Conservation (phyloP, 2,329 filamentous ascomycete species). For the Claviceps cyperi region DNA sequence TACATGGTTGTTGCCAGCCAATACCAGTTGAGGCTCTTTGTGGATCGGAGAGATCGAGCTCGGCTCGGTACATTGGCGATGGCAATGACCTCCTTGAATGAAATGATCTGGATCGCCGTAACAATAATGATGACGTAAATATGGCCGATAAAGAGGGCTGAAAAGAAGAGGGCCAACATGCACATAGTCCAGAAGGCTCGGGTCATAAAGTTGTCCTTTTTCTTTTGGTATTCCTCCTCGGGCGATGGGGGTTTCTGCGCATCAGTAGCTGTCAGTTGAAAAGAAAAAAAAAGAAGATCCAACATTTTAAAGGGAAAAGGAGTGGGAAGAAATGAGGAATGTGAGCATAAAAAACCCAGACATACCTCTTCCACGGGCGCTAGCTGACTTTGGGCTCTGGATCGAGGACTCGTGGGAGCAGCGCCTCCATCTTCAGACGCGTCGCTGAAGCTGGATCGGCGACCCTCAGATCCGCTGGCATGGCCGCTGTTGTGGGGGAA, state of each 20-base stretch:
- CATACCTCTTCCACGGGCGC: slow-evolving; percentile 23
- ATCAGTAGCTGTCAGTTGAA: not conserved
- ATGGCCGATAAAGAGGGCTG: slow-evolving; percentile 84
- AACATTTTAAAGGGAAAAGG: not conserved
- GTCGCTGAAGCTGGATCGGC: slow-evolving; percentile 59
- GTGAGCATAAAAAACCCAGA: not conserved
- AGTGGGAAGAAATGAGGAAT: not conserved
- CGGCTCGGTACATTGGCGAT: slow-evolving; percentile 90
- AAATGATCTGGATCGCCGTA: slow-evolving; percentile 87
- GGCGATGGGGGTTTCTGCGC: slow-evolving; percentile 27
- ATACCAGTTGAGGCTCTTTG: slow-evolving; percentile 97
- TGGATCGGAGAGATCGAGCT: slow-evolving; percentile 80
- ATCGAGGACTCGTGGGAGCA: slow-evolving; percentile 18
- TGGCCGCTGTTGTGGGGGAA: slow-evolving; percentile 37
- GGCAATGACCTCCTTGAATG: slow-evolving; percentile 97
- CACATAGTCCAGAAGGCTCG: slow-evolving; percentile 95
- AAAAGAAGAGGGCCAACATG: slow-evolving; percentile 92
- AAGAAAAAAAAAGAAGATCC: not conserved
- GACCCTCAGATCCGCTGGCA: slow-evolving; percentile 30
- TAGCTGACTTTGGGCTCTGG: slow-evolving; percentile 16
- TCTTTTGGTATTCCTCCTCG: slow-evolving; percentile 79
- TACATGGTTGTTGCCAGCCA: slow-evolving; percentile 99
- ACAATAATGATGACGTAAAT: slow-evolving; percentile 93
- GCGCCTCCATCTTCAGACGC: slow-evolving; percentile 40
- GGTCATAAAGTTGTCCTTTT: slow-evolving; percentile 94